Evolutionary conservation across 2,329 filamentous ascomycete species (phyloP).

Genomic region (Diaporthe eres): DNA sequence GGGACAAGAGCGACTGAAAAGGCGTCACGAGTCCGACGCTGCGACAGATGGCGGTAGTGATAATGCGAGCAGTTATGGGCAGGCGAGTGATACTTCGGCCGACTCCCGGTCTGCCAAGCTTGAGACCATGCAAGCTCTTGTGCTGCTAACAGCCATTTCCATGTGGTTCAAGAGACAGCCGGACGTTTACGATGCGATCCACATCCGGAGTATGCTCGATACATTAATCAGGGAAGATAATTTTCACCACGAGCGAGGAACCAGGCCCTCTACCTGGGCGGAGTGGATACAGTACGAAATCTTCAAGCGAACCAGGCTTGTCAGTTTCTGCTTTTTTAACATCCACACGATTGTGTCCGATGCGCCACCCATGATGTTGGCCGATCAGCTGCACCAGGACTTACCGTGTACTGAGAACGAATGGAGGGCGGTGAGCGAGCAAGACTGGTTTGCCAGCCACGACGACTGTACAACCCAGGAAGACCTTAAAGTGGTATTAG

Average conservation of each 20-base stretch:
- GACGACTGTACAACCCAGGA: constrained; percentile 1
- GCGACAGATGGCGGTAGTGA: background rate
- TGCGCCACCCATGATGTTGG: background rate
- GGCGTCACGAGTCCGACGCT: background rate
- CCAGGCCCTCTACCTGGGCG: background rate
- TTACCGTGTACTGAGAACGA: constrained; percentile 5
- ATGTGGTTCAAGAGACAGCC: background rate
- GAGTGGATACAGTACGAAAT: constrained; percentile 2
- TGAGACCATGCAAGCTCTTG: background rate
- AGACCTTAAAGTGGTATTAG: background rate
- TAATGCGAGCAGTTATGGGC: background rate
- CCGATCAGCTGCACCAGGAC: background rate
- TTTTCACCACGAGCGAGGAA: background rate
- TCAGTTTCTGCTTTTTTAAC: background rate
- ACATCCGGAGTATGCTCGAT: background rate
- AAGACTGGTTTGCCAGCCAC: background rate
- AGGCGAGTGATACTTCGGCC: background rate
- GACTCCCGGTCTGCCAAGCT: background rate
- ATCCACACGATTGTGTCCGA: background rate
- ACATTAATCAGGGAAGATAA: background rate
- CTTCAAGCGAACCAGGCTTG: constrained; percentile 1
- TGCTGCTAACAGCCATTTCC: background rate
- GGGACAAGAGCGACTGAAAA: background rate
- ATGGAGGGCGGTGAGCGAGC: background rate
- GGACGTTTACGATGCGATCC: background rate